Evolutionary conservation across 1,284 basidiomycete species (phyloP), one percentile per base, ranked within the genome.

Genomic region (Butyriboletus appendiculatus): DNA sequence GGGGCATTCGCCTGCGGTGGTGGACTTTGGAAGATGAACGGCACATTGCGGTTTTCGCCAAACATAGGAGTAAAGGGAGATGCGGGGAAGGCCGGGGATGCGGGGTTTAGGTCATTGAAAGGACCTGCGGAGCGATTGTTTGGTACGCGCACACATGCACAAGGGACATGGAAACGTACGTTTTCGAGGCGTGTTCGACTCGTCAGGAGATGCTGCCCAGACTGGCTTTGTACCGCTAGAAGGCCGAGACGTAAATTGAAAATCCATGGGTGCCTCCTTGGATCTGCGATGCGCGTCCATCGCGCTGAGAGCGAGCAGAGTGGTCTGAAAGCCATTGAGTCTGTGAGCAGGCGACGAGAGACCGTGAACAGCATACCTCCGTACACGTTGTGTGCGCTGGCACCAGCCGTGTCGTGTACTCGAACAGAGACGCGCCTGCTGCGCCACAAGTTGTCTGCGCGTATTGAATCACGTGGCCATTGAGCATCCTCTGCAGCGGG

Each of bases 221-320:
- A 77, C 80, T 9, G 85, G 82, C 65, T 75, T 81, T 49, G 76
- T 70, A 39, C 70, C 67, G 51, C 72, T 75, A 52, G 77, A 76
- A 3, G 80, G 76, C 24, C 82, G 73, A 48, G 76, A 77, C 14
- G 85, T 86, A 63, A 80, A 86, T 60, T 89, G 81, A 69, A 84
- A 92, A 70, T 92, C 90, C 89, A 92, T 92, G 3, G 89, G 89
- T 7, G 85, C 86, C 64, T 90, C 88, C 48, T 75, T 89, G n/a
- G 87, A 87, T 56, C 80, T 72, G 73, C 40, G 67, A 30, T 57
- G 67, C 56, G 52, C 55, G 64, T 64, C 61, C 72, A 74, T 61
- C 32, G n/a, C 40, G 45, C 39, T 38, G 41, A 54, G 20, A 18
- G 46, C 20, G 38, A 20, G 50, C 38, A 41, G 11, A 37, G n/a